phyloP scores from a whole-genome alignment of 1,284 basidiomycete genomes.

The Cryptococcus sp. region DNA sequence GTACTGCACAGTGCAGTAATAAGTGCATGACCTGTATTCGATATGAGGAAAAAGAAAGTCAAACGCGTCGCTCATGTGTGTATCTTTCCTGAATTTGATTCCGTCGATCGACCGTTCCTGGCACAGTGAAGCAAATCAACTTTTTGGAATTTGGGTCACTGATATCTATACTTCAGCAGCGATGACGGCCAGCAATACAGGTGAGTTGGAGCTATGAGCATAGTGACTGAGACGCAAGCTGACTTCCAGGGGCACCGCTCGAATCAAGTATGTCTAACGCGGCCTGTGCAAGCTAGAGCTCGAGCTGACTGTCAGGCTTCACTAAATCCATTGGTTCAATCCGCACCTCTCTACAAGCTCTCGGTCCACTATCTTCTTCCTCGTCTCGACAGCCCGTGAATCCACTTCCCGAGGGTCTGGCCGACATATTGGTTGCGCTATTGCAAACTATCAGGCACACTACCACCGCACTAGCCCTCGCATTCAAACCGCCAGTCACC shows the following conservation, averaged over 20 bases:
- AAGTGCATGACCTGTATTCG: slow-evolving; percentile 1
- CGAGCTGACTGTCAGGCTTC: not conserved
- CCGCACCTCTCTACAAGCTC: not conserved
- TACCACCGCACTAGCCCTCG: slow-evolving; percentile 32
- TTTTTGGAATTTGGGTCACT: not conserved
- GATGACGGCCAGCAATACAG: no score
- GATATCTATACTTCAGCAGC: no score
- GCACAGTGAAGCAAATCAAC: not conserved
- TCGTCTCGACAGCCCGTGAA: not conserved
- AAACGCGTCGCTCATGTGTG: not conserved
- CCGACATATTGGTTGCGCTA: slow-evolving; percentile 21
- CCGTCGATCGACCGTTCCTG: not conserved
- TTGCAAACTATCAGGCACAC: slow-evolving; percentile 21
- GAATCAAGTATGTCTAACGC: not conserved
- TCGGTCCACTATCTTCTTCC: not conserved
- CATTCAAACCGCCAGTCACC: slow-evolving; percentile 42
- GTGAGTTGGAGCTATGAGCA: no score
- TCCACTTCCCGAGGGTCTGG: slow-evolving; percentile 19
- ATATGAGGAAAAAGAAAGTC: not conserved
- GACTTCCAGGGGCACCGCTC: not conserved
- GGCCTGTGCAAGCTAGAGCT: not conserved
- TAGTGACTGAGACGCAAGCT: not conserved
- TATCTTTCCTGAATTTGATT: not conserved
- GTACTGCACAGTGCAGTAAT: no score
- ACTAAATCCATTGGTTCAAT: not conserved